Conservation (phyloP, 164 flowering plant genomes). For the Vitis rotundifolia region DNA sequence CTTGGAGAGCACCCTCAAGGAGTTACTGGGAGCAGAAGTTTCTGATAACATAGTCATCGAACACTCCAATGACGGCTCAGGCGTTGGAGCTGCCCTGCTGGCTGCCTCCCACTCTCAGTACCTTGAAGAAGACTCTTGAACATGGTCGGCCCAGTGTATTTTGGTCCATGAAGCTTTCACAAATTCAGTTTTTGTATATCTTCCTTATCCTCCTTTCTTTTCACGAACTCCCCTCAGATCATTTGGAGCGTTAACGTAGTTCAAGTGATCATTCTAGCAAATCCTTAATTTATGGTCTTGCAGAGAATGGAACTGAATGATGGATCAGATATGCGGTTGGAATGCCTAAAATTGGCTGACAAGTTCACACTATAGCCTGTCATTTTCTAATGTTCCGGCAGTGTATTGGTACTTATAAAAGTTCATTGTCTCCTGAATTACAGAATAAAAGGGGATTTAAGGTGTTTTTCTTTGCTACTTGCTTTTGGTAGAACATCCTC, state of each 20-base stretch:
- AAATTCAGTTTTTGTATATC: constrained; percentile 14
- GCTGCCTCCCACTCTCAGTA: constrained; percentile 96
- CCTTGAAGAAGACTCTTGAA: constrained; percentile 52
- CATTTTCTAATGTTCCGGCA: background rate
- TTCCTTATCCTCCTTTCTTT: constrained; percentile 4
- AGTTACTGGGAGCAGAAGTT: constrained; percentile 69
- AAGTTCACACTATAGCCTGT: background rate
- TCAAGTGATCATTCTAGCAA: constrained; percentile 14
- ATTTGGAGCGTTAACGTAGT: constrained; percentile 6
- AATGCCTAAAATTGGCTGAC: background rate
- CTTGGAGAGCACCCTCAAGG: constrained; percentile 63
- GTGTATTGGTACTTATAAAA: background rate
- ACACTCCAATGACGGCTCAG: constrained; percentile 88
- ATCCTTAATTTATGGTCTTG: constrained; percentile 28
- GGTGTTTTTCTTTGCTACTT: constrained; percentile 1
- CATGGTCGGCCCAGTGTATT: too few relatives aligned
- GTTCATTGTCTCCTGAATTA: background rate
- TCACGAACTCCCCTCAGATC: constrained; percentile 2
- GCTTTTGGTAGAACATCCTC: background rate
- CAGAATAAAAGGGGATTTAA: constrained; percentile 28
- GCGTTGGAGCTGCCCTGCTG: constrained; percentile 89
- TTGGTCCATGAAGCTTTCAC: background rate
- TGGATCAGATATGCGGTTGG: constrained; percentile 4
- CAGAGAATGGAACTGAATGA: constrained; percentile 10
- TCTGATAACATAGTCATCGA: constrained; percentile 40